These are phyloP conservation scores for Solanum hybrid DNA, from an alignment of 305 asterid species.

Conservation along the genomic window DNA sequence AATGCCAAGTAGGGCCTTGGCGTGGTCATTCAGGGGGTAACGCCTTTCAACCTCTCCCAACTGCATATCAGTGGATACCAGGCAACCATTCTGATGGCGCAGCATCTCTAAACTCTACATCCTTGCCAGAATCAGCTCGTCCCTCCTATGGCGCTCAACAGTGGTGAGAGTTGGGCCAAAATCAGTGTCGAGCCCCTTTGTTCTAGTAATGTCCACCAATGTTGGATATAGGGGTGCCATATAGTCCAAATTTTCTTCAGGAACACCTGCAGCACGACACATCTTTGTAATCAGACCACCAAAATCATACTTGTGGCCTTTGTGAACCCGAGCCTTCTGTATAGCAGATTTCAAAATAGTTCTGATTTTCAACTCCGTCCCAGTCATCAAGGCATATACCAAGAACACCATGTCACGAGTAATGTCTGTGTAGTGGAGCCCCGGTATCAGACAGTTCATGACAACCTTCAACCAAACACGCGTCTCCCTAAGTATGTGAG, in stretches of 20 bases:
- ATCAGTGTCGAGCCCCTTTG: not conserved
- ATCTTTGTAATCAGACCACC: not conserved
- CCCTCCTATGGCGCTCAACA: not conserved
- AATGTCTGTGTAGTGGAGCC: not conserved
- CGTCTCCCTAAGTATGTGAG: not conserved
- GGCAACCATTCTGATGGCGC: too few species aligned
- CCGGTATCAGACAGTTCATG: not conserved
- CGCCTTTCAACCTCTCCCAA: too few species aligned
- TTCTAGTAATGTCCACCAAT: not conserved
- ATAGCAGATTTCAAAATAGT: not conserved
- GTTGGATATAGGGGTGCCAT: not conserved
- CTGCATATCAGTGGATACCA: too few species aligned
- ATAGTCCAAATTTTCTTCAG: not conserved
- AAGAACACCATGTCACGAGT: not conserved
- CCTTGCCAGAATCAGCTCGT: too few species aligned
- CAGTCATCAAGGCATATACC: not conserved
- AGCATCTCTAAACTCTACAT: too few species aligned
- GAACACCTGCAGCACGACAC: not conserved
- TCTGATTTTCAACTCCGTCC: not conserved
- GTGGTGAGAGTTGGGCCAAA: not conserved
- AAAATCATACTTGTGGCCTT: not conserved
- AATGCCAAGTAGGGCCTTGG: too few species aligned
- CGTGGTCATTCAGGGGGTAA: too few species aligned
- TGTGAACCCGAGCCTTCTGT: not conserved
- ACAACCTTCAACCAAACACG: not conserved